Base-by-base conservation (phyloP, 352 stramenopile species). In the Blastocystis sp. region DNA sequence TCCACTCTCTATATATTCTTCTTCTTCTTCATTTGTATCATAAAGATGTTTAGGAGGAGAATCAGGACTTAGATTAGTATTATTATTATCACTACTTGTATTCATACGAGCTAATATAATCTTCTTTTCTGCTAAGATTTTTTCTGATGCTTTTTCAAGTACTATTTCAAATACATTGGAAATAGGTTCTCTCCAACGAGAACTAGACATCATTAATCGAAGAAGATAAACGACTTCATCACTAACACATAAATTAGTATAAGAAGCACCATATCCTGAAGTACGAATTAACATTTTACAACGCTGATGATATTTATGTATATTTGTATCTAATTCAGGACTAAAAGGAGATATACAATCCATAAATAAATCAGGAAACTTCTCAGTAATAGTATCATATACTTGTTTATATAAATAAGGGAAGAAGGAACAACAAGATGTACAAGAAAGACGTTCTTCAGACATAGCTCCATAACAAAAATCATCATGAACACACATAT, bases 401-500 rank as follows among this genome's bases (percentile, higher is more conserved):
- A 62, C 32, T n/a, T 42, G 52, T 25, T 62, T 39, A 27, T 62
- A 62, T 25, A 62, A 54, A 18, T 62, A 62, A 10, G 52, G 25
- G 18, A 62, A 62, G 52, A 62, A 62, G 18, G 52, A 42, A 32
- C 52, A 62, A 34, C 52, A 62, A 25, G 48, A 42, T 3, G 52
- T 42, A 27, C 52, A 62, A 2, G 52, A 39, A 13, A 62, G 23
- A 10, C 52, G 52, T 21, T 62, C 52, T 27, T 62, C 52, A n/a
- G 52, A 54, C 52, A 62, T 62, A 2, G 52, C 52, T n/a, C 52
- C 52, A 21, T 54, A 62, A 18, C 52, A 62, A 42, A 62, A 62
- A 19, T 62, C 52, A 27, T 62, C 52, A 27, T 62, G 52, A 10
- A 62, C 52, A 27, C 52, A 62, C 16, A 62, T 39, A 27, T 62